These are phyloP conservation scores for Ruellia speciosa DNA, from an alignment of 305 asterid genomes.

Conservation along the genomic window DNA sequence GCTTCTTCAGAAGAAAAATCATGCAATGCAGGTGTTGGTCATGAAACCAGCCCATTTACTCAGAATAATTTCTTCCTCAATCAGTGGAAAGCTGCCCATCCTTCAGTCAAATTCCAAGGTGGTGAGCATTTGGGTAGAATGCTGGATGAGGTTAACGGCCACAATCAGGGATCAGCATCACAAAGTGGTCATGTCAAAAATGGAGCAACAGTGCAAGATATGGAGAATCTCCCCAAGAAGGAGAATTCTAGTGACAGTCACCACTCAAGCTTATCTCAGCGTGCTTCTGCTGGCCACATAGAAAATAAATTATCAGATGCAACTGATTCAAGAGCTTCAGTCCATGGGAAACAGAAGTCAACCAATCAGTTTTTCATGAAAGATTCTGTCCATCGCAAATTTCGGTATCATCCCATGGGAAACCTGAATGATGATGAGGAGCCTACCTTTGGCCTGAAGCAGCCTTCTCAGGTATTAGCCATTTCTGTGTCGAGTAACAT, in stretches of 20 bases:
- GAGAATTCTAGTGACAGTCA: slow-evolving; percentile 71
- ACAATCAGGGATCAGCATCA: slow-evolving; percentile 31
- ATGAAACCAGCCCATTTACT: slow-evolving; percentile 38
- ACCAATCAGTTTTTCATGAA: slow-evolving; percentile 42
- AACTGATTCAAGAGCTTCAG: slow-evolving; percentile 48
- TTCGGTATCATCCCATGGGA: slow-evolving; percentile 88
- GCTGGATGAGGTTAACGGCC: slow-evolving; percentile 33
- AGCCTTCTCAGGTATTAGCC: slow-evolving; percentile 32
- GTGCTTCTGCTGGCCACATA: slow-evolving; percentile 46
- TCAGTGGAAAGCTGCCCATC: slow-evolving; percentile 54
- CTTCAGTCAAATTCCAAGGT: slow-evolving; percentile 34
- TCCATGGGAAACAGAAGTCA: slow-evolving; percentile 50
- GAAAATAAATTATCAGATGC: slow-evolving; percentile 45
- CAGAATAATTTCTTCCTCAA: slow-evolving; percentile 37
- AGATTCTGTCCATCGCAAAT: slow-evolving; percentile 53
- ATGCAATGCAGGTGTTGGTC: slow-evolving; percentile 29
- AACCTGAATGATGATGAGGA: slow-evolving; percentile 55
- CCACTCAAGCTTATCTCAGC: slow-evolving; percentile 56
- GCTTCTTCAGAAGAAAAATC: slow-evolving; percentile 29
- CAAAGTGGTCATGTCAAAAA: slow-evolving; percentile 31
- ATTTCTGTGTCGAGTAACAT: slow-evolving; percentile 39
- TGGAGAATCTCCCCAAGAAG: slow-evolving; percentile 37
- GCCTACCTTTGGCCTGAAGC: slow-evolving; percentile 37
- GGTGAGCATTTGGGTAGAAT: slow-evolving; percentile 38
- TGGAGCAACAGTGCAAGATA: slow-evolving; percentile 34